Percentiles rank a stretch among this genome's conserved stretches.
Conservation (phyloP, 129 eudicot species). For the Rutidosis leptorrhynchoides region DNA sequence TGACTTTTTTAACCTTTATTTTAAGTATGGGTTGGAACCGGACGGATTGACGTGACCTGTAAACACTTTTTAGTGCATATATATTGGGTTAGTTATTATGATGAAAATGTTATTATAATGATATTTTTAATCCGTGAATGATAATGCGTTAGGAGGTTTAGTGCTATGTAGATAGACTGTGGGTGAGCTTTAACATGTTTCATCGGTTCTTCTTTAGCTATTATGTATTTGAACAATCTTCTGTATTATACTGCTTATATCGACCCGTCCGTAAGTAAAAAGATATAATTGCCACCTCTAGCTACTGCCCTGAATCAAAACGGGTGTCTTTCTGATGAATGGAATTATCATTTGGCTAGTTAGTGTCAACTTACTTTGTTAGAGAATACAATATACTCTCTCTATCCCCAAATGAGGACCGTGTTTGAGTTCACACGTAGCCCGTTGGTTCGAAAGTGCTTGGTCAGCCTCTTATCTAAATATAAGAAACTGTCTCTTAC, state of each 20-base stretch:
- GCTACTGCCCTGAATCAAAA: not conserved
- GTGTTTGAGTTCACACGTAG: not conserved
- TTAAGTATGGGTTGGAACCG: not conserved
- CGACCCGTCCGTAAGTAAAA: not conserved
- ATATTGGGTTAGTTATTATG: not conserved
- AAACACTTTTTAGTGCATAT: not conserved
- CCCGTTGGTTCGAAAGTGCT: not conserved
- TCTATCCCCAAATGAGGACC: not conserved
- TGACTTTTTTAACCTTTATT: too few species aligned
- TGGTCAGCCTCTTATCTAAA: not conserved
- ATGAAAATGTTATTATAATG: not conserved
- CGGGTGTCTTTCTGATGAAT: not conserved
- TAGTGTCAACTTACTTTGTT: not conserved
- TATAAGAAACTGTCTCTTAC: not conserved
- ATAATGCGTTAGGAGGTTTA: not conserved
- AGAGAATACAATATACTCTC: not conserved
- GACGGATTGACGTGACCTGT: not conserved
- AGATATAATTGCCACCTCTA: not conserved
- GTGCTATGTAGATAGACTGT: not conserved
- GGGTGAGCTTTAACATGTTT: conserved; percentile 4
- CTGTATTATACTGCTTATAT: not conserved
- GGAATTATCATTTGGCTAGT: not conserved
- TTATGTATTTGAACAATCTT: not conserved
- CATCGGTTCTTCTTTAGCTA: not conserved
- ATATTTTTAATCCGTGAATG: not conserved